Conservation (phyloP, 352 stramenopile genomes). For the Aphanomyces euteiches region DNA sequence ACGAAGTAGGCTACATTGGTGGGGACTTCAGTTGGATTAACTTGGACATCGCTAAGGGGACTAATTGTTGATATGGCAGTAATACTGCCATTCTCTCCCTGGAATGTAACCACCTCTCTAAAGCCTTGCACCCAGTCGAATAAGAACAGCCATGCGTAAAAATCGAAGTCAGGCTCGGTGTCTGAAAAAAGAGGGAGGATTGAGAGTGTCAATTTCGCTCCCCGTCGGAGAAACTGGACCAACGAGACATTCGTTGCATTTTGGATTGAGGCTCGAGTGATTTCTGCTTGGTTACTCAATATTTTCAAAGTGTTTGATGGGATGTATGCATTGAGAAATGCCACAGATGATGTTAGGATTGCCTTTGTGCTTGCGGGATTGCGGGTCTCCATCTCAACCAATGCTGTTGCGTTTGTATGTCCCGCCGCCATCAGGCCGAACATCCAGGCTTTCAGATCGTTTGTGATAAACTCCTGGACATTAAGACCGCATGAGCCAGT, state of each 20-base stretch:
- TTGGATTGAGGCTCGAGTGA: neutral
- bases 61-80: slow-evolving; percentile 1
- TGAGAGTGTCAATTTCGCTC: neutral
- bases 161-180: slow-evolving; percentile 4
- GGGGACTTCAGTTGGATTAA: slow-evolving; percentile 26
- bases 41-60: neutral
- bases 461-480: slow-evolving; percentile 1
- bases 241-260: neutral
- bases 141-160: slow-evolving; percentile 23
- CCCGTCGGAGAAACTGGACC: neutral
- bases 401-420: neutral
- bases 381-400: neutral
- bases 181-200: slow-evolving; percentile 1
- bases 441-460: neutral
- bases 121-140: slow-evolving; percentile 24
- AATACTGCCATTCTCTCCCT: slow-evolving; percentile 15
- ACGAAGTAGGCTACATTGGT: slow-evolving; percentile 24
- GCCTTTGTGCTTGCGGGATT: neutral
- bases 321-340: neutral
- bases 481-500: slow-evolving; percentile 1
- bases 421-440: neutral
- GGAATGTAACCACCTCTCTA: slow-evolving; percentile 19
- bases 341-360: neutral
- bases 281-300: neutral
- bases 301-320: neutral